phyloP scores from a whole-genome alignment of 208 protist species.

The Kentomonas sorsogonicus region DNA sequence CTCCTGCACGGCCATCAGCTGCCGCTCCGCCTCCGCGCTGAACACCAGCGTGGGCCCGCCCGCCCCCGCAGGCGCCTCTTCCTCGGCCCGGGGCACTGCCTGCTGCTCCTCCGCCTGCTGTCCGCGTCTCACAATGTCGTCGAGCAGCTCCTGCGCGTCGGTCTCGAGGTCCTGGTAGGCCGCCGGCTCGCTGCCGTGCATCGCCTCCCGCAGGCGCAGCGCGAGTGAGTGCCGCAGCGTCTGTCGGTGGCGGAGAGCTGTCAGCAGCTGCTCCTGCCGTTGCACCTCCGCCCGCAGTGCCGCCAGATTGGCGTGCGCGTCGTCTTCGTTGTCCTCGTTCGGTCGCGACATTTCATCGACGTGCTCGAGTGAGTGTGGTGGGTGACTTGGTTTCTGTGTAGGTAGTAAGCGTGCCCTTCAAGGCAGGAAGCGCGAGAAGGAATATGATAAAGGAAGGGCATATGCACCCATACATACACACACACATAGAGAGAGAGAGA shows the following conservation, averaged over 20 bases:
- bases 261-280: constrained; percentile 23
- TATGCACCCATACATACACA: no score
- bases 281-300: constrained; percentile 23
- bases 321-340: no score
- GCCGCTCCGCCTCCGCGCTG: background rate
- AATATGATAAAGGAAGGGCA: no score
- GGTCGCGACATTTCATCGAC: no score
- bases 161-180: constrained; percentile 9
- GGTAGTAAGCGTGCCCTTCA: no score
- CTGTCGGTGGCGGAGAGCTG: constrained; percentile 16
- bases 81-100: background rate
- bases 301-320: no score
- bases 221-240: constrained; percentile 19
- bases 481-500: no score
- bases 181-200: constrained; percentile 11
- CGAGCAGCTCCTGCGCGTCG: constrained; percentile 14
- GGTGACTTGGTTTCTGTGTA: no score
- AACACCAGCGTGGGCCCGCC: background rate
- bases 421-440: no score
- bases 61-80: background rate
- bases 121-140: background rate
- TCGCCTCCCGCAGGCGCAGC: constrained; percentile 13
- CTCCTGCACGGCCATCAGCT: background rate
- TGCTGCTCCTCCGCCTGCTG: background rate
- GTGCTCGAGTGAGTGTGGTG: no score